phyloP scores from a whole-genome alignment of 2,329 filamentous ascomycete genomes.

The Parascedosporium putredinis region DNA sequence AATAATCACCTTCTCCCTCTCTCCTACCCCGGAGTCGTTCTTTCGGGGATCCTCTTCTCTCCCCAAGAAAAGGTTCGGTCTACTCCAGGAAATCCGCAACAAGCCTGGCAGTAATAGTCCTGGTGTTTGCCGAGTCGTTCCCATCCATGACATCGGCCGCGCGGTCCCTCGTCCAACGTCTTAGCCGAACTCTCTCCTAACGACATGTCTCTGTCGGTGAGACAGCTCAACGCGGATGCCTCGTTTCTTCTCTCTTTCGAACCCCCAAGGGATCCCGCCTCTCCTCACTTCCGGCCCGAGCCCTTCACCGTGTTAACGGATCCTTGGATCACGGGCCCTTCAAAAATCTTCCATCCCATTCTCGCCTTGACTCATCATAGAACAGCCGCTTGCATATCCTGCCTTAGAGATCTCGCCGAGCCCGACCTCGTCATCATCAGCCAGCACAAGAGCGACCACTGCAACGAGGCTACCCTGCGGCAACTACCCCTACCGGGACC shows the following conservation, averaged over 20 bases:
- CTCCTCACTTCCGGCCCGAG: conserved; percentile 26
- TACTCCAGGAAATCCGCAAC: not conserved
- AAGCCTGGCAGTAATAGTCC: conserved; percentile 18
- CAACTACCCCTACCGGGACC: conserved; percentile 44
- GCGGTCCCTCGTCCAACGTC: no score
- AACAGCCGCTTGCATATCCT: conserved; percentile 43
- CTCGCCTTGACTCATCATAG: conserved; percentile 51
- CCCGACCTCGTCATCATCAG: conserved; percentile 37
- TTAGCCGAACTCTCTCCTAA: no score
- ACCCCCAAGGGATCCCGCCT: conserved; percentile 33
- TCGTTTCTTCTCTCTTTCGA: conserved; percentile 56
- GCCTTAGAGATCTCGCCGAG: conserved; percentile 30
- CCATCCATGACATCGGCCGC: no score
- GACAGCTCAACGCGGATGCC: conserved; percentile 53
- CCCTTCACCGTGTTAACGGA: conserved; percentile 61
- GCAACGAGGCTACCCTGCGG: conserved; percentile 57
- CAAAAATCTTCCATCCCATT: conserved; percentile 47
- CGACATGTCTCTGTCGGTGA: conserved; percentile 51
- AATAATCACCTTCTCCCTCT: not conserved
- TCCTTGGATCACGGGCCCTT: conserved; percentile 56
- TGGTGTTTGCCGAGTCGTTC: no score
- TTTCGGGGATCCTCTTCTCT: not conserved
- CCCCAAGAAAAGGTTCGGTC: not conserved
- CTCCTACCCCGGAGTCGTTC: not conserved
- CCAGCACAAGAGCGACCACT: conserved; percentile 51